Evolutionary conservation across 2,329 filamentous ascomycete genomes (phyloP).

Genomic region (Sporothrix curviconia): DNA sequence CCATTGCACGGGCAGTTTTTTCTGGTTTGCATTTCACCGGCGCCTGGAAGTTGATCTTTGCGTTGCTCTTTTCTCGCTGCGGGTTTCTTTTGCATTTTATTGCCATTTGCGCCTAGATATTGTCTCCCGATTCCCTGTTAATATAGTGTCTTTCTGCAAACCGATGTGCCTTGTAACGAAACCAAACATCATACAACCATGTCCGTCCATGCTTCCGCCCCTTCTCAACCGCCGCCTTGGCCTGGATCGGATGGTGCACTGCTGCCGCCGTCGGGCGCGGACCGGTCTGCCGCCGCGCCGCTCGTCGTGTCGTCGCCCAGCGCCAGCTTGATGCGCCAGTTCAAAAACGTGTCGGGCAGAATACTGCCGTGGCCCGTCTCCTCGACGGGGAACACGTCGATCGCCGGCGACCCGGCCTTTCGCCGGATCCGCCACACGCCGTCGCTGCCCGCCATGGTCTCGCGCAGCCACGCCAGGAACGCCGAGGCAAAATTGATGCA

Average conservation of each 20-base stretch:
- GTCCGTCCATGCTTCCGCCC: background rate
- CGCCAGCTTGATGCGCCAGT: slow-evolving; percentile 59
- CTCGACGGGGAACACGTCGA: slow-evolving; percentile 69
- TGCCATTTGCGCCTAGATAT: slow-evolving; percentile 1
- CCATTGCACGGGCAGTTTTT: background rate
- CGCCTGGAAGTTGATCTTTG: background rate
- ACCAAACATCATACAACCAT: background rate
- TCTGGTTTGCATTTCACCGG: background rate
- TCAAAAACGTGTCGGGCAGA: slow-evolving; percentile 68
- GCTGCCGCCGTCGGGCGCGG: too few species aligned
- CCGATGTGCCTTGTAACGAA: background rate
- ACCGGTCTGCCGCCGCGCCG: background rate
- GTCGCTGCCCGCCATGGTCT: slow-evolving; percentile 39
- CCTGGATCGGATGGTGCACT: background rate
- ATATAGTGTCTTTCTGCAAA: background rate
- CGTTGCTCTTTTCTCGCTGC: background rate
- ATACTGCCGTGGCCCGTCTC: slow-evolving; percentile 71
- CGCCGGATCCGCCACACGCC: slow-evolving; percentile 79
- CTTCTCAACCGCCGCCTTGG: background rate
- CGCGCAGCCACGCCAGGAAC: slow-evolving; percentile 67
- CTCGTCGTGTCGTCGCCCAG: slow-evolving; percentile 22
- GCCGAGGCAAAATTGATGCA: slow-evolving; percentile 84
- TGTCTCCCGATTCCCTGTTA: background rate
- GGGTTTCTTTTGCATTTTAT: background rate
- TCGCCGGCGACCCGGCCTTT: slow-evolving; percentile 51